These are phyloP conservation scores for Coccomyxa sp. DNA, from an alignment of 139 green algal species.

Conservation along the genomic window DNA sequence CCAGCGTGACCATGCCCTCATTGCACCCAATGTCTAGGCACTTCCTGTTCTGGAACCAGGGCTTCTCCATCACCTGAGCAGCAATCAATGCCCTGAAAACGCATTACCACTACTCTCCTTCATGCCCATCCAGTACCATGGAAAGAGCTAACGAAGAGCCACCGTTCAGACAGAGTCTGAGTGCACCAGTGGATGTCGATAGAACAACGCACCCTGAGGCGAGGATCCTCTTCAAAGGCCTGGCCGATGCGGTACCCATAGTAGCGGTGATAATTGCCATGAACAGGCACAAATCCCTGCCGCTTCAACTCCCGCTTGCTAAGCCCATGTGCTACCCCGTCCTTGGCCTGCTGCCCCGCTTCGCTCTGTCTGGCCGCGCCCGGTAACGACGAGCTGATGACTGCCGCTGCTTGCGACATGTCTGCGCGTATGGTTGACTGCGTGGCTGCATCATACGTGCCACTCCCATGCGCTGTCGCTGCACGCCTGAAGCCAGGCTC, in stretches of 20 bases:
- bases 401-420: background rate
- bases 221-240: slow-evolving; percentile 40
- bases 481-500: too few species aligned
- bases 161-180: background rate
- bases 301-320: too few species aligned
- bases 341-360: background rate
- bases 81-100: background rate
- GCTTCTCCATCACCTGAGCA: slow-evolving; percentile 17
- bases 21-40: slow-evolving; percentile 92
- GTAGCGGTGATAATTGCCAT: slow-evolving; percentile 87
- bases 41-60: slow-evolving; percentile 67
- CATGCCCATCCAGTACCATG: background rate
- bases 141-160: background rate
- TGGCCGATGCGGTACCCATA: slow-evolving; percentile 69
- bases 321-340: background rate
- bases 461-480: too few species aligned
- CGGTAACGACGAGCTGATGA: background rate
- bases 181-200: too few species aligned
- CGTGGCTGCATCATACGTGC: too few species aligned
- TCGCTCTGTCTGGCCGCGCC: background rate
- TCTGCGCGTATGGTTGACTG: too few species aligned
- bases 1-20: slow-evolving; percentile 82
- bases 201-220: slow-evolving; percentile 25
- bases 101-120: background rate
- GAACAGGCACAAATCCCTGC: slow-evolving; percentile 22